Base-by-base conservation (phyloP, 2,329 filamentous ascomycete species). In the Phyllosticta paracitricarpa region DNA sequence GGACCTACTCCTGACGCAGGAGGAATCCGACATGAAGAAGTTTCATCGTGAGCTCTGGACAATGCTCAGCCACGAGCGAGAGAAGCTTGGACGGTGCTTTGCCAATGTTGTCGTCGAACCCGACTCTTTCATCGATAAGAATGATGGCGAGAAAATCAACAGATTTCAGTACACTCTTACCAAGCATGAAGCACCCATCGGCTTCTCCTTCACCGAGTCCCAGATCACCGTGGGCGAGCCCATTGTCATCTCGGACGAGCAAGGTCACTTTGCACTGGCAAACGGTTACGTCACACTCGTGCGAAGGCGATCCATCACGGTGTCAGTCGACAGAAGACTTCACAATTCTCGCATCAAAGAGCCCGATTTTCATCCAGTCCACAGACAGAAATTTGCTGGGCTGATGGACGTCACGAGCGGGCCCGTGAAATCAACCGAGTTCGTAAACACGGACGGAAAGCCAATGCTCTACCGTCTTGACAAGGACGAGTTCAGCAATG, bases 401-500 rank as follows among this genome's bases (percentile, higher is more conserved):
- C 93, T 97, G 65, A 96, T 97, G 90, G 89, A 96, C 66, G 86
- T 95, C 26, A 81, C 79, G 12, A 52, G 17, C 12, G 56, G 56
- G 6, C 30, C 35, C 25, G 56, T 58, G 19, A 51, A 51, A 17
- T 55, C 60, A 1, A 57, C 55, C 7, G 55, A 56, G 33, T 28
- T 26, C 33, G 81, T 85, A 67, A 83, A 70, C 14, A 68, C 70
- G 19, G 54, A 64, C n/a, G 78, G 80, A 61, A 73, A 81, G 3
- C 83, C 83, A 3, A 76, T 88, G 5, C 80, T 84, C 56, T 99
- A 96, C 68, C 88, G 94, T 25, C 79, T 99, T 3, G 94, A 99
- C 75, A 97, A 97, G 72, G 94, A 99, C 68, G 94, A 99, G 70
- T 99, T 99, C 74, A 96, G 91, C 75, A 97, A 96, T 68, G 94